phyloP scores from a whole-genome alignment of 208 protist genomes.

The Herpetomonas samuelpessoai region DNA sequence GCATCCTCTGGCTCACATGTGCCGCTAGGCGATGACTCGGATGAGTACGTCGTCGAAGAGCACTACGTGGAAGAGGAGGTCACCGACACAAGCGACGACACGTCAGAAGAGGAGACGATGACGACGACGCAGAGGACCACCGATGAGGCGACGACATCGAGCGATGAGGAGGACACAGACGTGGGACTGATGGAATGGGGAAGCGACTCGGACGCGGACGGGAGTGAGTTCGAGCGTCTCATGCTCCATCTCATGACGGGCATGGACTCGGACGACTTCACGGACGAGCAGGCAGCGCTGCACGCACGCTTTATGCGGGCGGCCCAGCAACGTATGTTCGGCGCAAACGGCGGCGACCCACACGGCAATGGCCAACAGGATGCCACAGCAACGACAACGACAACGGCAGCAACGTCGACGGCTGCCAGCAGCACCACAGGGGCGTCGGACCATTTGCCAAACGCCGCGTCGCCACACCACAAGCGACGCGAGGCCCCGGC shows the following conservation, averaged over 20 bases:
- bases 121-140: neutral
- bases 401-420: neutral
- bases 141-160: neutral
- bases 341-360: neutral
- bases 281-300: conserved; percentile 1
- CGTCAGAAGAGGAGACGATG: neutral
- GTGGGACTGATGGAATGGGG: conserved; percentile 2
- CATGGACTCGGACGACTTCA: conserved; percentile 1
- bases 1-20: conserved; percentile 2
- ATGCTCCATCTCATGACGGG: neutral
- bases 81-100: neutral
- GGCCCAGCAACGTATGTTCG: neutral
- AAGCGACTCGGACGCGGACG: conserved; percentile 11
- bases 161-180: conserved; percentile 3
- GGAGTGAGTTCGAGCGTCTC: conserved; percentile 16
- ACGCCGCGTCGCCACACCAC: neutral
- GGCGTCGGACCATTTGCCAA: too few relatives aligned
- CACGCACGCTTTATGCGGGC: neutral
- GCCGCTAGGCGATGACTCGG: neutral
- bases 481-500: conserved; percentile 3
- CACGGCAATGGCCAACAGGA: neutral
- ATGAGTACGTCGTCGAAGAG: conserved; percentile 2
- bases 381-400: neutral
- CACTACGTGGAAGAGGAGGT: conserved; percentile 4
- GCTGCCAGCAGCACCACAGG: neutral